Base-by-base conservation (phyloP, 495 filamentous ascomycete genomes). In the Cercophora sp. region DNA sequence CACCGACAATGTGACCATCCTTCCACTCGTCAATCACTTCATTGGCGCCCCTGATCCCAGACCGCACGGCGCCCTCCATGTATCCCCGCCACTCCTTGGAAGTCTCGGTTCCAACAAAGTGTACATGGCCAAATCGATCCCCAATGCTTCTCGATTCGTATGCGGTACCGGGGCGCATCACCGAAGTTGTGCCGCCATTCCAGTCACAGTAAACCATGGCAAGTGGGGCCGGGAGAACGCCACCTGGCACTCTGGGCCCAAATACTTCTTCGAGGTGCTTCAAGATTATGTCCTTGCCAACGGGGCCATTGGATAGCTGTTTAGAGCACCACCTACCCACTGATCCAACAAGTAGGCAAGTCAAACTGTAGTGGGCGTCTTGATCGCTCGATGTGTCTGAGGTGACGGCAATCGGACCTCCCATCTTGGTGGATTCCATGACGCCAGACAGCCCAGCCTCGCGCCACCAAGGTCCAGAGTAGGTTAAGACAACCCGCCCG, bases 41-140 rank as follows among this genome's bases (percentile, higher is more conserved):
- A 15, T 47, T 52, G 4, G 66, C 74, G 2, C 60, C 74, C 46
- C 64, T 62, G 23, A 67, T 47, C 0, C 73, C 74, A 27, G 54
- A 62, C 10, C 65, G 34, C 6, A 77, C 49, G 2, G 76, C 76
- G 0, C 77, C 76, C 52, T 78, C 74, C 74, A 80, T 78, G 52
- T 74, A 76, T 15, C 76, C 76, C 51, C 64, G 68, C 74, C 75
- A 78, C 16, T 65, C 63, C 8, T 25, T 52, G 2, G 71, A 59
- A 22, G 64, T 74, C 60, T 79, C 77, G 3, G 72, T 72, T 1
- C 75, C 76, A 0, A 64, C 70, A 62, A 79, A 79, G 53, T 79
- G 77, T 13, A 77, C n/a, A 51, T 69, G 61, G 1, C 63, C 57
- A 55, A 62, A 62, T 9, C 56, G 58, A 22, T 56, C 56, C 8